These are phyloP conservation scores for Paspalum notatum DNA, from an alignment of 176 grass and related monocot species.

Conservation along the genomic window DNA sequence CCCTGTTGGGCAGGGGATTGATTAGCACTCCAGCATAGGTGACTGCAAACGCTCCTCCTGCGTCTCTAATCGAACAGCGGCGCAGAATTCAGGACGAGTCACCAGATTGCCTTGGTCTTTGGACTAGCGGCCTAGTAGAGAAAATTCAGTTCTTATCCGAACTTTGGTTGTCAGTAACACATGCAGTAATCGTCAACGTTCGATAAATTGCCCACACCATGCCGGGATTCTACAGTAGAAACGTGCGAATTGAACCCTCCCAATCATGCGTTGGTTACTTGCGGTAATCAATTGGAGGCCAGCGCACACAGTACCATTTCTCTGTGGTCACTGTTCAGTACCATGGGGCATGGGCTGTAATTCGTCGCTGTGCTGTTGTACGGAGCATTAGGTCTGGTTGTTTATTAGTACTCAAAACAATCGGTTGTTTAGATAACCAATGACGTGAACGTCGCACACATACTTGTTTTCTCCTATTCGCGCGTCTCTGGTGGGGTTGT, in stretches of 20 bases:
- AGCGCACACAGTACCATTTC: background rate
- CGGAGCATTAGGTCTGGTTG: background rate
- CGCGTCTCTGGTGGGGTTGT: background rate
- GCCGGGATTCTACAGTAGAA: background rate
- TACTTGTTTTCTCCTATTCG: constrained; percentile 19
- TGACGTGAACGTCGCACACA: background rate
- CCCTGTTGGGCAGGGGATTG: background rate
- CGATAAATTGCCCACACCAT: background rate
- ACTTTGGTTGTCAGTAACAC: background rate
- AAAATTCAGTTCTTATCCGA: background rate
- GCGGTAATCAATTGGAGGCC: background rate
- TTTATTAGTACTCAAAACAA: background rate
- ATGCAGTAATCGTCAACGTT: background rate
- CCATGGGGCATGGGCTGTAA: background rate
- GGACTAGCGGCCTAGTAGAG: background rate
- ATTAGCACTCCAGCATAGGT: background rate
- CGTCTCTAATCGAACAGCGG: background rate
- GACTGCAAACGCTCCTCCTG: background rate
- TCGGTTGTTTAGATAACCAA: constrained; percentile 2
- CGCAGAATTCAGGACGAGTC: background rate
- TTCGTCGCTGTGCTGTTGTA: background rate
- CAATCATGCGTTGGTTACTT: constrained; percentile 1
- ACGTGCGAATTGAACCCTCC: constrained; percentile 4
- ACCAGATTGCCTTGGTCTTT: background rate
- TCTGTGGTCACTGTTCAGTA: background rate